Evolutionary conservation across 345 rosid genomes (phyloP).

Genomic region (Triadica sebifera): DNA sequence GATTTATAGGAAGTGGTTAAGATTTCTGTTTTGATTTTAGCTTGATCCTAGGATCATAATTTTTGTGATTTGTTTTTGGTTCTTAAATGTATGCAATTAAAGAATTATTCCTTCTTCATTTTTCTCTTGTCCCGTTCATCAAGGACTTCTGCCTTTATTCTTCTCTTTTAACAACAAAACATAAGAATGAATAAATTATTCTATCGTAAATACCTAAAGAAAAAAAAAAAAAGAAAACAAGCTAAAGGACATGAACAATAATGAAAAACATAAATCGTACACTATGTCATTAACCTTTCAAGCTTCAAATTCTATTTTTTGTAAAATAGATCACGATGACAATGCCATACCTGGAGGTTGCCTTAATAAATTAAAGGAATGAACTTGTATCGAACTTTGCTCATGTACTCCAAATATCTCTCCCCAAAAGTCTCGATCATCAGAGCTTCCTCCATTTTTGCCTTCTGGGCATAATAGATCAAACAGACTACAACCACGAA

Average conservation of each 20-base stretch:
- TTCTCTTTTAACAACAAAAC: too few species aligned
- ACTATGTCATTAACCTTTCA: not conserved
- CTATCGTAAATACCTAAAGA: not conserved
- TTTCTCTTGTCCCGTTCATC: too few species aligned
- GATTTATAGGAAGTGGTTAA: too few species aligned
- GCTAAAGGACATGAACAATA: not conserved
- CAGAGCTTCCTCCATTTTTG: conserved; percentile 63
- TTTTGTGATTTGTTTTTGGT: too few species aligned
- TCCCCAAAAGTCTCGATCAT: conserved; percentile 78
- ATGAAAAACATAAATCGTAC: not conserved
- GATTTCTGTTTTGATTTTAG: too few species aligned
- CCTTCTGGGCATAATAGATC: conserved; percentile 68
- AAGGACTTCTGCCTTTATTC: too few species aligned
- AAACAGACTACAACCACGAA: conserved; percentile 60
- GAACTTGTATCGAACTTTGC: conserved; percentile 71
- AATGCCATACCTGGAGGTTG: conserved; percentile 36
- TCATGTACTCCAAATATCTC: conserved; percentile 56
- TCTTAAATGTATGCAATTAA: too few species aligned
- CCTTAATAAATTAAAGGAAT: conserved; percentile 72
- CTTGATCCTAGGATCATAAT: too few species aligned
- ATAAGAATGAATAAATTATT: conserved; percentile 6
- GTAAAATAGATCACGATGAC: conserved; percentile 26
- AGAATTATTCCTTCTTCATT: too few species aligned
- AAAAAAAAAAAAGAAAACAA: conserved; percentile 7
- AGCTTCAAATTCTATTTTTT: conserved; percentile 9